Evolutionary conservation across 129 eudicot genomes (phyloP).

Genomic region (Pittosporum tobira): DNA sequence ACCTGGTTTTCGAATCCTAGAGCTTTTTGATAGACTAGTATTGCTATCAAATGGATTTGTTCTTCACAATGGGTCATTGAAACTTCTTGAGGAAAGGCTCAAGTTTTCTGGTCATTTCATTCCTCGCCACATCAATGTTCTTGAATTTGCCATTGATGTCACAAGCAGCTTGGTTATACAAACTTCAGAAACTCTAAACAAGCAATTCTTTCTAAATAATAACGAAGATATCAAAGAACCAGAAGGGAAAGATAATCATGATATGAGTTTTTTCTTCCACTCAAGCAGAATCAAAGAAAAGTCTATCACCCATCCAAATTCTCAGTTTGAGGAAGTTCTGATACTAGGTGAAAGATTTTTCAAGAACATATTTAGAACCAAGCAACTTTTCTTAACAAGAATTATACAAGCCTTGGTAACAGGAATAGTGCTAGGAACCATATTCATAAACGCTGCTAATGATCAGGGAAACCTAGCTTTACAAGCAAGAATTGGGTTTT

Average conservation of each 20-base stretch:
- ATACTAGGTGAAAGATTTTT: slow-evolving; percentile 52
- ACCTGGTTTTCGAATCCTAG: slow-evolving; percentile 73
- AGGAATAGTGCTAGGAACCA: slow-evolving; percentile 57
- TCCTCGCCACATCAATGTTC: slow-evolving; percentile 71
- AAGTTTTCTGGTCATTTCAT: slow-evolving; percentile 41
- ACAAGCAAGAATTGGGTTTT: slow-evolving; percentile 73
- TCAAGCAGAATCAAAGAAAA: not conserved
- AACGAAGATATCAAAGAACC: slow-evolving; percentile 5
- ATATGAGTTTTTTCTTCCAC: not conserved
- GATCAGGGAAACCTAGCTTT: slow-evolving; percentile 29
- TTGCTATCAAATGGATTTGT: slow-evolving; percentile 60
- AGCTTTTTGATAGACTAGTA: slow-evolving; percentile 58
- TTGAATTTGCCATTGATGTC: slow-evolving; percentile 73
- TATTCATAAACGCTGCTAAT: slow-evolving; percentile 40
- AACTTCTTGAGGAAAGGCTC: slow-evolving; percentile 52
- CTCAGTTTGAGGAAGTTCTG: slow-evolving; percentile 41
- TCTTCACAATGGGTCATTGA: slow-evolving; percentile 65
- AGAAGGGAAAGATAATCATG: slow-evolving; percentile 1
- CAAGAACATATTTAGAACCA: slow-evolving; percentile 71
- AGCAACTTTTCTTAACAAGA: slow-evolving; percentile 63
- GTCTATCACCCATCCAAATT: slow-evolving; percentile 29
- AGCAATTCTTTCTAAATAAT: not conserved
- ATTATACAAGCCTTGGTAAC: slow-evolving; percentile 53
- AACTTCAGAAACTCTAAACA: slow-evolving; percentile 15
- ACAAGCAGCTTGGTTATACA: slow-evolving; percentile 25